Base-by-base conservation (phyloP, 257 asterid genomes). In the Ilex asprella region DNA sequence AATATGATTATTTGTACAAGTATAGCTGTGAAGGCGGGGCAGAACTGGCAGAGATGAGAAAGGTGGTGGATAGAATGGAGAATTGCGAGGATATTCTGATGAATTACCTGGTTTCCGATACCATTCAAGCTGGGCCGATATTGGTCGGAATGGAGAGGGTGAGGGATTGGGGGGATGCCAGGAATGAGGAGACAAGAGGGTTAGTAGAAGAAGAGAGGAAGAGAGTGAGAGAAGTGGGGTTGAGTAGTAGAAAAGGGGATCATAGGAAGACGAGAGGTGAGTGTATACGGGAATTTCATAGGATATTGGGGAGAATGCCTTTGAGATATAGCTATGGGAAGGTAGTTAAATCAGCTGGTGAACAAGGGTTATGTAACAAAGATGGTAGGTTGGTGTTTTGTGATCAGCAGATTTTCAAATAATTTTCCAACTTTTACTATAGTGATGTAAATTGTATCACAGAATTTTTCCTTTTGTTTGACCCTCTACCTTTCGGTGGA, bases 31-130 rank as follows among this genome's bases (percentile, higher is more conserved):
- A 65, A 39, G 57, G 64, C 3, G 69, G 78, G 56, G 12, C 58
- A 64, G 8, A 74, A 68, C 77, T 46, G 68, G 29, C 60, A 16
- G 59, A 57, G 16, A 51, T 70, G 60, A 61, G 71, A 59, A 55
- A 49, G 11, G 52, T 76, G 0, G 96, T 91, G 67, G 96, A 91
- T 14, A 70, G 58, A 12, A 76, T 31, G 78, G 84, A 77, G 55
- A 89, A 89, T 31, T 92, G 97, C 73, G 98, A 92, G 35, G 98
- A 92, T 50, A 92, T 92, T 31, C 30, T 89, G 78, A 92, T 92
- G 98, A 91, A 92, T 63, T 77, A 83, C 32, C 82, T 84, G 72
- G 87, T 75, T 76, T 91, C 95, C 30, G 87, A 83, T 67, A 79
- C 65, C 46, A 69, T 16, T 3, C 69, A 53, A 55, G 76, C 69